phyloP scores from a whole-genome alignment of 2,329 filamentous ascomycete genomes.

The Gyromitra esculenta region DNA sequence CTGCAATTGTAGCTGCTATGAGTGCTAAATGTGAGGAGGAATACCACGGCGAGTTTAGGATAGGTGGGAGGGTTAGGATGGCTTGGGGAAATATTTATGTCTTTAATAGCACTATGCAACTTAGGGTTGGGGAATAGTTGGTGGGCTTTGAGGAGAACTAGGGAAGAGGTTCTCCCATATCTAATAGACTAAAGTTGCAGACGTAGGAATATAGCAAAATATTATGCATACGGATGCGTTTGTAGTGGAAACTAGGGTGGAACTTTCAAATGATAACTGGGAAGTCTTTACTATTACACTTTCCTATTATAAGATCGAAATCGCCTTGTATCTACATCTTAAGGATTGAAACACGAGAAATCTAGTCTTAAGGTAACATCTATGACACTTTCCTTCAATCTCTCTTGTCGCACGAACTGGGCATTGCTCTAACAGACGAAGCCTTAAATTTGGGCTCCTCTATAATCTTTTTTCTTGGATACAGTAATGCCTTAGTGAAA shows the following conservation, averaged over 20 bases:
- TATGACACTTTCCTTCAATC: too few relatives aligned
- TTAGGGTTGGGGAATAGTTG: neutral
- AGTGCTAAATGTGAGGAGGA: slow-evolving; percentile 15
- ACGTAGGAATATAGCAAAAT: neutral
- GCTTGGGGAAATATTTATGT: slow-evolving; percentile 12
- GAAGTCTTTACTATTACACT: neutral
- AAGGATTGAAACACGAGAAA: too few relatives aligned
- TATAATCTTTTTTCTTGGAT: neutral
- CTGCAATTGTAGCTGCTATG: neutral
- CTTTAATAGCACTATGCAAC: slow-evolving; percentile 4
- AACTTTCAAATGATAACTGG: neutral
- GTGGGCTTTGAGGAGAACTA: neutral
- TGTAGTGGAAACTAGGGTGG: neutral
- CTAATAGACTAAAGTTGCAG: neutral
- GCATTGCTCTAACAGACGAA: neutral
- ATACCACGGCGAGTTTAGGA: neutral
- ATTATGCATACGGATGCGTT: neutral
- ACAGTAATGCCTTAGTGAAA: neutral
- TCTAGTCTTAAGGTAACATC: too few relatives aligned
- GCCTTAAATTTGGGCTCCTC: neutral
- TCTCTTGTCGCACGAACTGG: too few relatives aligned
- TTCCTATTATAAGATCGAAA: neutral
- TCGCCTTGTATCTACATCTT: neutral
- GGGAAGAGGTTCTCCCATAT: neutral
- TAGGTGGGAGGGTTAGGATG: neutral